Evolutionary conservation across 1,284 basidiomycete species (phyloP).

Genomic region (Golubevia sp.): DNA sequence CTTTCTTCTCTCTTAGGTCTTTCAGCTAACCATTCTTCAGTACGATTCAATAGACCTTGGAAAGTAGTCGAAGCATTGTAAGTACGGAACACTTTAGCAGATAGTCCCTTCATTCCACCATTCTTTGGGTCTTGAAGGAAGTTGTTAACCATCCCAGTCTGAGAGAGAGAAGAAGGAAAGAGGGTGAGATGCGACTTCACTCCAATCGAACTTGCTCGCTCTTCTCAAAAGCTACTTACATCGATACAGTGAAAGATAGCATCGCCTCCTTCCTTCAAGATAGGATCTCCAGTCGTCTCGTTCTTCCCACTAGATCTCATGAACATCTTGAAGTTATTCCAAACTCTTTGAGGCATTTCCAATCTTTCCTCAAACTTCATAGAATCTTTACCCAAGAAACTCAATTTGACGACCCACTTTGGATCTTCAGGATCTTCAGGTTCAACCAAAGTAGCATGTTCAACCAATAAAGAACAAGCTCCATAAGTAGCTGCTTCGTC

Average conservation of each 20-base stretch:
- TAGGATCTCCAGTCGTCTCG: slow-evolving; percentile 34
- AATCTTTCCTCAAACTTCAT: slow-evolving; percentile 60
- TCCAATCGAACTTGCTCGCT: not conserved
- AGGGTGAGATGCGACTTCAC: not conserved
- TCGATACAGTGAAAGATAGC: slow-evolving; percentile 42
- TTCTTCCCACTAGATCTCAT: slow-evolving; percentile 45
- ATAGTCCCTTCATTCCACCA: slow-evolving; percentile 53
- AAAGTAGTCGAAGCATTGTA: slow-evolving; percentile 61
- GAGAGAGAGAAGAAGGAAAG: not conserved
- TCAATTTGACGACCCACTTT: slow-evolving; percentile 34
- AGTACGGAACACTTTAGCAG: slow-evolving; percentile 61
- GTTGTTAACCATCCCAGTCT: slow-evolving; percentile 49
- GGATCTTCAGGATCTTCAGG: slow-evolving; percentile 16
- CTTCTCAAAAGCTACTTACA: not conserved
- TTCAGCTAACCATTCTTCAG: slow-evolving; percentile 45
- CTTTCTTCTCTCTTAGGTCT: slow-evolving; percentile 38
- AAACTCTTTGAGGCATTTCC: slow-evolving; percentile 46
- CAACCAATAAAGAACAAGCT: slow-evolving; percentile 56
- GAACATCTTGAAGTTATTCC: slow-evolving; percentile 58
- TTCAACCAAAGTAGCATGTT: slow-evolving; percentile 48
- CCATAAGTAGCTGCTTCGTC: slow-evolving; percentile 60
- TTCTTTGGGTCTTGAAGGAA: slow-evolving; percentile 41
- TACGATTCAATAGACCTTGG: slow-evolving; percentile 58
- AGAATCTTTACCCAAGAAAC: slow-evolving; percentile 59
- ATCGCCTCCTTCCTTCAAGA: slow-evolving; percentile 48